Evolutionary conservation across 306 rosid species (phyloP), one percentile per base, ranked within the genome.

Genomic region (Rosa multiflora): DNA sequence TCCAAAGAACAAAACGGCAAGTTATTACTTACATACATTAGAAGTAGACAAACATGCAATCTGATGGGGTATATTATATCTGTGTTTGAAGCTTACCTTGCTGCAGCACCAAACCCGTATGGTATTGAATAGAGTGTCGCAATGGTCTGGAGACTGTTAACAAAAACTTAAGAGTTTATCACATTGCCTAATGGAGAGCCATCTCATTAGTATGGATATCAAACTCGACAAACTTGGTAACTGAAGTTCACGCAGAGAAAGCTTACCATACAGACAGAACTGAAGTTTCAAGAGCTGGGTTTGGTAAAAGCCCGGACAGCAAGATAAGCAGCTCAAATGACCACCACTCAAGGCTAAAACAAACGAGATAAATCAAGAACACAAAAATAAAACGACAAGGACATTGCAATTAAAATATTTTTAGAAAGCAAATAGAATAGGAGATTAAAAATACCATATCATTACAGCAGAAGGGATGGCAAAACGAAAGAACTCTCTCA

Each of bases 271-370:
- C 78, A n/a, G 91, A 84, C 46, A 91, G 85, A 76, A 87, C 90
- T 17, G 96, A 89, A 51, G 96, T 91, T 78, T 89, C 91, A 76
- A 91, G 90, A 76, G 87, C 83, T 71, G 91, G 91, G 83, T 87
- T 89, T 76, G 96, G 93, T 69, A 91, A 80, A 43, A 91, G 84
- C 20, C 93, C 93, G 17, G 91, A 86, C 29, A 88, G 23, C 67
- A 91, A 75, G 47, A 87, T 35, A 18, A 89, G 82, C 76, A 89
- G 79, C 85, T 91, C 93, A 78, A 43, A 91, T 52, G 96, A 87
- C 89, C 91, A 89, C 93, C 90, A 89, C 71, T 85, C 82, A 7
- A 90, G 86, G 84, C 90, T 90, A 26, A 32, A 76, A n/a, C 46
- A 59, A 74, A 40, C 29, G 62, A 72, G 7, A 7, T 18, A 39